phyloP scores from a whole-genome alignment of 345 rosid species.

The Trapa incisa region DNA sequence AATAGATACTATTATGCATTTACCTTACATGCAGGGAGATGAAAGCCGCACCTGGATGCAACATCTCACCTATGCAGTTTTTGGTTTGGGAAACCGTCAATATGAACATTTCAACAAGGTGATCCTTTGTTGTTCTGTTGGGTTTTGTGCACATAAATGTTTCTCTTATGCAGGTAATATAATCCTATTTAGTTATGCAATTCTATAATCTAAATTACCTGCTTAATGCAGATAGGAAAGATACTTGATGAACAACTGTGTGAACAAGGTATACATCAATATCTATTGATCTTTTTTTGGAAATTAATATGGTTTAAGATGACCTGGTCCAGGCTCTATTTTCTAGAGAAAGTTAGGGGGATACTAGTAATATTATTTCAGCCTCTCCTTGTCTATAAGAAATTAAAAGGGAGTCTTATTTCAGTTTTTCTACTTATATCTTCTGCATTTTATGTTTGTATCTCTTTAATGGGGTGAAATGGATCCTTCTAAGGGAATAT shows the following conservation, averaged over 20 bases:
- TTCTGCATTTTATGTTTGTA: no score
- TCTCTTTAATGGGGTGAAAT: no score
- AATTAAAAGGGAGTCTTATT: no score
- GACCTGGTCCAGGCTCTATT: no score
- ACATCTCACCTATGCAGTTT: conserved; percentile 63
- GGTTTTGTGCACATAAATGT: neutral
- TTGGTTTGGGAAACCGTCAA: conserved; percentile 94
- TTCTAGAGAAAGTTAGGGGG: no score
- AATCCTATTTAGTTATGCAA: neutral
- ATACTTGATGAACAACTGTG: conserved; percentile 62
- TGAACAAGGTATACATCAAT: conserved; percentile 55
- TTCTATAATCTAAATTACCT: neutral
- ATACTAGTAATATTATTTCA: no score
- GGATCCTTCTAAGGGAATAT: no score
- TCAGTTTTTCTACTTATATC: no score
- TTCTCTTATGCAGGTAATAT: neutral
- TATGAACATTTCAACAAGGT: conserved; percentile 98
- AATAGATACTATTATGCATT: conserved; percentile 3
- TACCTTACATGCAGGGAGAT: conserved; percentile 33
- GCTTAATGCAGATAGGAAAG: conserved; percentile 49
- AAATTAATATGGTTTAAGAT: no score
- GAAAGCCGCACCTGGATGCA: conserved; percentile 69
- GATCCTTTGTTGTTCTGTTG: neutral
- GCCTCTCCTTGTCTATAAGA: no score
- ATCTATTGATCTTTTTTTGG: neutral